phyloP scores from a whole-genome alignment of 176 grass and related monocot genomes.

The Alopecurus myosuroides region DNA sequence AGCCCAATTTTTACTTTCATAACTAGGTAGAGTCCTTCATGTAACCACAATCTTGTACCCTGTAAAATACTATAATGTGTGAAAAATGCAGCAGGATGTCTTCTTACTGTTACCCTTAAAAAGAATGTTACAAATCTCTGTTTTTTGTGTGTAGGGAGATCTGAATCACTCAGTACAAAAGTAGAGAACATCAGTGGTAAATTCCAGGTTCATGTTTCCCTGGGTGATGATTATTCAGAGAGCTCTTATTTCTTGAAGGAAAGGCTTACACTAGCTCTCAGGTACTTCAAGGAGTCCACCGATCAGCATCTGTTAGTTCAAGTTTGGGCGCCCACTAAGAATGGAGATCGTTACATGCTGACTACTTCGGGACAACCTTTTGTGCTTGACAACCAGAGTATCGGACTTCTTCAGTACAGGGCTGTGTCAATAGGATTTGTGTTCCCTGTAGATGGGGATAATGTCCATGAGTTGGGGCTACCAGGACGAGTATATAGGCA shows the following conservation, averaged over 20 bases:
- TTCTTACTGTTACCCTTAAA: not conserved
- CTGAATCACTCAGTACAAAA: constrained; percentile 16
- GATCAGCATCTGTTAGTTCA: constrained; percentile 52
- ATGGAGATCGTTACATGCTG: constrained; percentile 37
- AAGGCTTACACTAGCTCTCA: constrained; percentile 51
- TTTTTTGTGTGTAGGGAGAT: constrained; percentile 19
- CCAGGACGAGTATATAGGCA: constrained; percentile 54
- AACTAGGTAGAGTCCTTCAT: not conserved
- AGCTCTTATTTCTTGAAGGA: constrained; percentile 48
- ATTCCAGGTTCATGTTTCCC: constrained; percentile 26
- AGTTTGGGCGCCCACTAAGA: constrained; percentile 58
- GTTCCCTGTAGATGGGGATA: constrained; percentile 46
- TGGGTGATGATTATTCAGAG: constrained; percentile 26
- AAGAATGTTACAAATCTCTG: not conserved
- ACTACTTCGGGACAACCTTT: constrained; percentile 67
- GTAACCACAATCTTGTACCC: not conserved
- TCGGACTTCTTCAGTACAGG: constrained; percentile 43
- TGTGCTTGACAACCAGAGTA: constrained; percentile 33
- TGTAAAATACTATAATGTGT: not conserved
- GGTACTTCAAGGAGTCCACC: constrained; percentile 58
- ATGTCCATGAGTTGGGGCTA: constrained; percentile 38
- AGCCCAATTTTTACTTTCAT: not conserved
- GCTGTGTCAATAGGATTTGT: constrained; percentile 37
- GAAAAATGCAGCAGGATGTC: not conserved
- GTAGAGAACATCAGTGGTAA: not conserved